Conservation (phyloP, 1,284 basidiomycete species). For the Mycosarcoma mackinlayi region DNA sequence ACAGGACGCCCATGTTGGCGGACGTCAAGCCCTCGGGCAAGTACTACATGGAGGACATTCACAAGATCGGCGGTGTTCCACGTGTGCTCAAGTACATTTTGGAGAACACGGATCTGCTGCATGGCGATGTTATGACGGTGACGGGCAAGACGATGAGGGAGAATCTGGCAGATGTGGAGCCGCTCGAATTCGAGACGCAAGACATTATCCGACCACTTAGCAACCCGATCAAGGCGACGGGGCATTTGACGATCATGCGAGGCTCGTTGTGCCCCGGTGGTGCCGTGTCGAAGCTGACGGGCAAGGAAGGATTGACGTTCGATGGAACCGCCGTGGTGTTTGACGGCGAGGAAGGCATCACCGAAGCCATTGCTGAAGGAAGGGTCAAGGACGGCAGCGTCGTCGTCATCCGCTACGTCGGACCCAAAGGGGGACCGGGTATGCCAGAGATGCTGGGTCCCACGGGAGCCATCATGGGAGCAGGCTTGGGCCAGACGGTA, state of each 20-base stretch:
- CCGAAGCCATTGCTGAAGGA: conserved; percentile 82
- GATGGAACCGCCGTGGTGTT: conserved; percentile 78
- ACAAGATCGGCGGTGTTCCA: conserved; percentile 73
- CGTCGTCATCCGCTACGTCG: conserved; percentile 86
- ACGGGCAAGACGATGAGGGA: conserved; percentile 87
- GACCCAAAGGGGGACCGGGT: conserved; percentile 89
- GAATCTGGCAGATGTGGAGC: conserved; percentile 83
- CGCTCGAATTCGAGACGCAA: conserved; percentile 74
- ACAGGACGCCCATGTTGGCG: conserved; percentile 85
- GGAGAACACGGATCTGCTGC: conserved; percentile 77
- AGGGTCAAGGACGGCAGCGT: conserved; percentile 89
- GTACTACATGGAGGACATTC: conserved; percentile 84
- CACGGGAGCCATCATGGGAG: conserved; percentile 73
- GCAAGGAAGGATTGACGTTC: conserved; percentile 91
- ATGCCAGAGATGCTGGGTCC: conserved; percentile 94
- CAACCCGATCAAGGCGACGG: conserved; percentile 86
- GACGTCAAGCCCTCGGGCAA: conserved; percentile 79
- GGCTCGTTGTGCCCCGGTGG: conserved; percentile 90
- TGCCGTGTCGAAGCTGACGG: conserved; percentile 94
- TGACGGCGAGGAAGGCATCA: conserved; percentile 83
- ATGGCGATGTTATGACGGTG: conserved; percentile 86
- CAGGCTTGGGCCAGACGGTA: conserved; percentile 87
- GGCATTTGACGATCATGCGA: conserved; percentile 88
- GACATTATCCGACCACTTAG: conserved; percentile 85
- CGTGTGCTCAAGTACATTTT: conserved; percentile 77